Base-by-base conservation (phyloP, 768 basidiomycete species). In the Leucocoprinus birnbaumii region DNA sequence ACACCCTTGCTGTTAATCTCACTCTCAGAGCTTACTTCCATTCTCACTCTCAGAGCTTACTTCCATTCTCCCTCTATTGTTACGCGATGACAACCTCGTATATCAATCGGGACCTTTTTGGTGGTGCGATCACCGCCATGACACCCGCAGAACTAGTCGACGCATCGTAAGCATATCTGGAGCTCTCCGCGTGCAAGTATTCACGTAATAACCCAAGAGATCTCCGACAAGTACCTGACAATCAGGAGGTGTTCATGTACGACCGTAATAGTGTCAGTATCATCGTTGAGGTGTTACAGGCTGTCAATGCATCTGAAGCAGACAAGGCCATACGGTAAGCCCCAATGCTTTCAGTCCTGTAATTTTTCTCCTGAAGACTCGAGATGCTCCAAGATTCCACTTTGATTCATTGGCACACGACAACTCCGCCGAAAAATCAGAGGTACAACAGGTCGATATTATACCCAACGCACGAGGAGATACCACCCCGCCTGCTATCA, bases 401-500 rank as follows among this genome's bases (percentile, higher is more conserved):
- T 97, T 97, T 60, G 79, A 85, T 51, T 87, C 94, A 1, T 71
- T 98, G 42, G 95, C 94, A 11, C 85, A 96, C 63, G 97, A 98
- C 71, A 98, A 97, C 65, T 73, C 79, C 21, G 91, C 96, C 5
- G 59, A 69, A 40, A 76, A 77, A 9, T 71, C 73, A 9, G 65
- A 66, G 21, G 76, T 94, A 18, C 56, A 76, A 18, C 66, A 64
- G 2, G 67, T 83, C 24, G 55, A 58, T n/a, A 62, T 73, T 2
- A 58, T 78, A 31, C 63, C 66, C 51, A 76, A 82, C 62, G 66
- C 71, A 60, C 65, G 71, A 61, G 71, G 71, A 24, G 80, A 80
- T 61, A 57, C 62, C 9, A 88, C 84, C 1, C 85, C 86, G 3
- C 70, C 77, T 34, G 83, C 85, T 1, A 75, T 83, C 56, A 64